Percentiles rank a stretch among this genome's conserved stretches.
phyloP scores from a whole-genome alignment of 768 basidiomycete species.

The Podaxis carcinomalis region DNA sequence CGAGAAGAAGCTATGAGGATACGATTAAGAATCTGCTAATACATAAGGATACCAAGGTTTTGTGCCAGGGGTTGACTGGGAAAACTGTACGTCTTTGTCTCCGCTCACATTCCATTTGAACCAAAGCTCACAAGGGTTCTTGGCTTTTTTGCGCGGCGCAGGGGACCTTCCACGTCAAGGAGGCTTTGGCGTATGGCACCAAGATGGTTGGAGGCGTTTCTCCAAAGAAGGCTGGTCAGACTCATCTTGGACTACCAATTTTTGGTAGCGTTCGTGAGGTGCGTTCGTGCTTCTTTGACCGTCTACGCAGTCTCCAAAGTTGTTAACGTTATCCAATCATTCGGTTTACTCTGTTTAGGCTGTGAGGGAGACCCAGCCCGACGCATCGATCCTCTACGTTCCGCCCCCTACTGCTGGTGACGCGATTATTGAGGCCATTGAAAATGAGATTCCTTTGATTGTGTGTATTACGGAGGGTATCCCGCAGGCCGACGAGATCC shows the following conservation, averaged over 20 bases:
- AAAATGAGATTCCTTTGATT: constrained; percentile 95
- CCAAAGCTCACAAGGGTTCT: background rate
- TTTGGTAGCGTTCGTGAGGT: constrained; percentile 93
- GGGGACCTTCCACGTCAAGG: constrained; percentile 96
- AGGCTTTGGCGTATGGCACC: constrained; percentile 93
- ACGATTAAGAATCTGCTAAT: constrained; percentile 90
- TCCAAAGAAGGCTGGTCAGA: constrained; percentile 93
- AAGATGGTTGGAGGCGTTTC: constrained; percentile 98
- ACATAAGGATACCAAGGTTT: constrained; percentile 91
- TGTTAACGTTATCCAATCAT: background rate
- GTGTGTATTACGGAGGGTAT: constrained; percentile 99
- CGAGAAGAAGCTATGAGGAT: constrained; percentile 78
- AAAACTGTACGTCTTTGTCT: constrained; percentile 70
- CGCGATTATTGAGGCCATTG: constrained; percentile 98
- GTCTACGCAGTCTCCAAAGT: background rate
- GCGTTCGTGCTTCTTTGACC: constrained; percentile 16
- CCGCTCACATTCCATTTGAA: background rate
- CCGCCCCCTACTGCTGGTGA: constrained; percentile 96
- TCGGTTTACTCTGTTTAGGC: constrained; percentile 48
- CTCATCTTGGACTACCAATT: constrained; percentile 91
- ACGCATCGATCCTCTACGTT: constrained; percentile 95
- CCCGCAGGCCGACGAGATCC: constrained; percentile 95
- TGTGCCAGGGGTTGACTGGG: constrained; percentile 89
- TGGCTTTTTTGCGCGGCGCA: constrained; percentile 20
- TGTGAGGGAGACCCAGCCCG: constrained; percentile 79